phyloP scores from a whole-genome alignment of 2,329 filamentous ascomycete species.

The Fusarium austroafricanum region DNA sequence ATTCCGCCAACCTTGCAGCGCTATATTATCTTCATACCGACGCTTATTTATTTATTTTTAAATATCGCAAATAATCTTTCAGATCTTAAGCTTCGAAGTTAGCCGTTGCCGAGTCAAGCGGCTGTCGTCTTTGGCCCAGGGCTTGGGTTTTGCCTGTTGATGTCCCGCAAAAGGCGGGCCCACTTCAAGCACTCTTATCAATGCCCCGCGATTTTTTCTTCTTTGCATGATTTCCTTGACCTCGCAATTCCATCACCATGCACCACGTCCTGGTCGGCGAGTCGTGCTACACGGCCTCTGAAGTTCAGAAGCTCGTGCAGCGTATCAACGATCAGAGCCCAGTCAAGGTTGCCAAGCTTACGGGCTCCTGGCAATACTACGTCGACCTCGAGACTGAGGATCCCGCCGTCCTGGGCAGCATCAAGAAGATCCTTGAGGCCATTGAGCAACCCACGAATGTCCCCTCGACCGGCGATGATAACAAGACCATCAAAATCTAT shows the following conservation, averaged over 20 bases:
- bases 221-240: too few species aligned
- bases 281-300: constrained; percentile 62
- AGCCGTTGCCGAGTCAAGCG: too few species aligned
- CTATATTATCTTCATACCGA: too few species aligned
- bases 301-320: constrained; percentile 58
- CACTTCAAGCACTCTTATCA: too few species aligned
- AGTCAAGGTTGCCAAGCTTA: constrained; percentile 60
- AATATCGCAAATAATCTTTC: too few species aligned
- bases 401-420: constrained; percentile 55
- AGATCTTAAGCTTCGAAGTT: too few species aligned
- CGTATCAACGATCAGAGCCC: constrained; percentile 58
- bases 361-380: constrained; percentile 73
- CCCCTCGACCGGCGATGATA: constrained; percentile 52
- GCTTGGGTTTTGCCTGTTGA: too few species aligned
- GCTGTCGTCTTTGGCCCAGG: too few species aligned
- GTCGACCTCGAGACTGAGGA: constrained; percentile 65
- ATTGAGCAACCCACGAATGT: constrained; percentile 46
- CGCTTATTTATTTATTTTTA: too few species aligned
- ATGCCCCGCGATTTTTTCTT: too few species aligned
- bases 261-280: constrained; percentile 55
- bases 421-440: constrained; percentile 60
- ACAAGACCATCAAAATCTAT: constrained; percentile 70
- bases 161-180: too few species aligned
- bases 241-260: constrained; percentile 47
- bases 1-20: too few species aligned